These are phyloP conservation scores for Ulota crispa DNA, from an alignment of 225 moss, liverwort and hornwort species.

Conservation along the genomic window DNA sequence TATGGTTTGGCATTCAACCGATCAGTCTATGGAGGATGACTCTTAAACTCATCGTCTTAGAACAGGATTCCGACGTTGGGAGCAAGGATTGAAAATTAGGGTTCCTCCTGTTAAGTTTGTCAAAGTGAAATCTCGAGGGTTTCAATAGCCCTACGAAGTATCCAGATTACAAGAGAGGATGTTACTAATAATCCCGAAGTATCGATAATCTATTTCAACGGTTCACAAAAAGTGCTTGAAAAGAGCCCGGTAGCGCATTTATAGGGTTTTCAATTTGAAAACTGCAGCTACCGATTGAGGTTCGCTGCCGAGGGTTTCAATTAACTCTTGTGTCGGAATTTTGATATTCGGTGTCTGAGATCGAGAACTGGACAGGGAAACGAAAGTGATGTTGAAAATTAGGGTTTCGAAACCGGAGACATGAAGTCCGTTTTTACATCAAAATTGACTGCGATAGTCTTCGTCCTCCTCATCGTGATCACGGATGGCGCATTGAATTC, in stretches of 20 bases:
- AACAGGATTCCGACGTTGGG: not conserved
- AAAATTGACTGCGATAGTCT: not conserved
- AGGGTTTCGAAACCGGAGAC: not conserved
- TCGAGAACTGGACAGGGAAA: not conserved
- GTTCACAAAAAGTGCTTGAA: not conserved
- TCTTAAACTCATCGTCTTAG: not conserved
- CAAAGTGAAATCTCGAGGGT: rapidly evolving
- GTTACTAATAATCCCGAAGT: too few species aligned
- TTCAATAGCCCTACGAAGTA: not conserved
- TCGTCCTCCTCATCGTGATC: not conserved
- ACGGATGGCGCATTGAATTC: not conserved
- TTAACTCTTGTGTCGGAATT: not conserved
- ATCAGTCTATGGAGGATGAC: not conserved
- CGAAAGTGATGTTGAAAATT: not conserved
- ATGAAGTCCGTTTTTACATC: not conserved
- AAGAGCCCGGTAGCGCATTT: not conserved
- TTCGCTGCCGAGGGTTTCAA: not conserved
- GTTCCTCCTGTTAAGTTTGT: too few species aligned
- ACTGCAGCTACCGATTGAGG: not conserved
- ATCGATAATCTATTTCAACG: too few species aligned
- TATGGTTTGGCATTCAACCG: not conserved
- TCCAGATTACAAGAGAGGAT: too few species aligned
- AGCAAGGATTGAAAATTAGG: too few species aligned
- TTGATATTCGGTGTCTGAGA: too few species aligned
- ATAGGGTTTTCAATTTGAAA: not conserved